These are phyloP conservation scores for Phialophora expanda DNA, from an alignment of 2,329 filamentous ascomycete species.

Conservation along the genomic window DNA sequence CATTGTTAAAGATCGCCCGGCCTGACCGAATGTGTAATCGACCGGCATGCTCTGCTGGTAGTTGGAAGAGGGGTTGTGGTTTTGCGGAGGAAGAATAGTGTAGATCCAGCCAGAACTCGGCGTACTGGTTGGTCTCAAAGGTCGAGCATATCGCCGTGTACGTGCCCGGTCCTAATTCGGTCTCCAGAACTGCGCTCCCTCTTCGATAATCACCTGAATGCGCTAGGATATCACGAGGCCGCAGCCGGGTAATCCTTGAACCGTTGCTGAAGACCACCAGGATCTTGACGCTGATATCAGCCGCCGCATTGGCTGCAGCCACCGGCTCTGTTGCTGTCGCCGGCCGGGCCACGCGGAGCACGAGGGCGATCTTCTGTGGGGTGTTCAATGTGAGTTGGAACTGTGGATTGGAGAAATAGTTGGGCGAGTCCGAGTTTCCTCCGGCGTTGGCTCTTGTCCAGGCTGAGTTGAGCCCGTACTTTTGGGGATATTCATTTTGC, in stretches of 20 bases:
- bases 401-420: constrained; percentile 86
- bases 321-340: constrained; percentile 55
- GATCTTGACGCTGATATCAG: constrained; percentile 80
- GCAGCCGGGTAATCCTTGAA: constrained; percentile 69
- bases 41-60: constrained; percentile 77
- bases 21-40: constrained; percentile 67
- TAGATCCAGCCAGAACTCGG: constrained; percentile 76
- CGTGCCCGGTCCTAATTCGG: constrained; percentile 68
- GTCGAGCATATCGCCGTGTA: constrained; percentile 57
- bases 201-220: constrained; percentile 89
- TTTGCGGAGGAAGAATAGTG: constrained; percentile 54
- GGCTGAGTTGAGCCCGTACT: constrained; percentile 63
- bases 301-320: neutral
- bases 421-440: constrained; percentile 76
- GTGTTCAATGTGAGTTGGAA: constrained; percentile 65
- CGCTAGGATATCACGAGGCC: constrained; percentile 74
- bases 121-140: constrained; percentile 56
- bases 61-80: constrained; percentile 48
- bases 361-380: constrained; percentile 46
- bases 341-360: constrained; percentile 46
- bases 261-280: constrained; percentile 66
- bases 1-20: constrained; percentile 56
- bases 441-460: constrained; percentile 85
- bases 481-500: constrained; percentile 62
- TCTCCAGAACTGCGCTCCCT: constrained; percentile 73